Evolutionary conservation across 1,284 basidiomycete species (phyloP).

Genomic region (Marasmius fiardii): DNA sequence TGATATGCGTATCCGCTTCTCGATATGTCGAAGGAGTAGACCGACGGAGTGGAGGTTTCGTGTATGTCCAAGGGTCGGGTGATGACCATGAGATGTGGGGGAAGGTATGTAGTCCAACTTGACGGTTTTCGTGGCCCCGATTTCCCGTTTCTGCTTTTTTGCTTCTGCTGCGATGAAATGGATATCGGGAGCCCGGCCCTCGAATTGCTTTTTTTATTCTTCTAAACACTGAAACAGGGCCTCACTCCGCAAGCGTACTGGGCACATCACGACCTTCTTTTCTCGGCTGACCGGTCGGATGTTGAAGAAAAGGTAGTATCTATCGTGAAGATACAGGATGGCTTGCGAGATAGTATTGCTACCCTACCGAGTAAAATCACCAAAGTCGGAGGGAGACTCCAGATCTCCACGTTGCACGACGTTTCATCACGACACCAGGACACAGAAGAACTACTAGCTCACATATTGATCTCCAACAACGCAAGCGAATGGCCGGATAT

Average conservation of each 20-base stretch:
- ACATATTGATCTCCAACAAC: conserved; percentile 6
- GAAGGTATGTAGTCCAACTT: too few relatives aligned
- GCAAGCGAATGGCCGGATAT: not conserved
- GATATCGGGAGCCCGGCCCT: too few relatives aligned
- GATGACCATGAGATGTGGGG: conserved; percentile 91
- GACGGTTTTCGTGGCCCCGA: too few relatives aligned
- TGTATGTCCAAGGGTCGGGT: conserved; percentile 86
- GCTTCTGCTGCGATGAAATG: too few relatives aligned
- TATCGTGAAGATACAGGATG: not conserved
- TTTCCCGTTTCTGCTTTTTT: too few relatives aligned
- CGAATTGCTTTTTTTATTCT: too few relatives aligned
- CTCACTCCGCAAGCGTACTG: conserved; percentile 76
- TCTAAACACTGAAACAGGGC: conserved; percentile 42
- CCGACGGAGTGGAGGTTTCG: conserved; percentile 58
- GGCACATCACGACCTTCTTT: conserved; percentile 50
- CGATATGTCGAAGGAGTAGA: conserved; percentile 55
- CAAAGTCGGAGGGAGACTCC: conserved; percentile 35
- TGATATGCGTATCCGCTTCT: conserved; percentile 80
- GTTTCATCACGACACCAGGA: conserved; percentile 16
- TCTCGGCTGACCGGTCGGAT: conserved; percentile 40
- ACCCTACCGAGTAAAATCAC: conserved; percentile 28
- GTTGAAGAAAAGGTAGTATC: conserved; percentile 42
- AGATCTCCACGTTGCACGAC: conserved; percentile 30
- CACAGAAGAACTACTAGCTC: not conserved
- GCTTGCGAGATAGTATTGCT: not conserved